Conservation (phyloP, 176 grass and related monocot species). For the Aegilops bicornis region DNA sequence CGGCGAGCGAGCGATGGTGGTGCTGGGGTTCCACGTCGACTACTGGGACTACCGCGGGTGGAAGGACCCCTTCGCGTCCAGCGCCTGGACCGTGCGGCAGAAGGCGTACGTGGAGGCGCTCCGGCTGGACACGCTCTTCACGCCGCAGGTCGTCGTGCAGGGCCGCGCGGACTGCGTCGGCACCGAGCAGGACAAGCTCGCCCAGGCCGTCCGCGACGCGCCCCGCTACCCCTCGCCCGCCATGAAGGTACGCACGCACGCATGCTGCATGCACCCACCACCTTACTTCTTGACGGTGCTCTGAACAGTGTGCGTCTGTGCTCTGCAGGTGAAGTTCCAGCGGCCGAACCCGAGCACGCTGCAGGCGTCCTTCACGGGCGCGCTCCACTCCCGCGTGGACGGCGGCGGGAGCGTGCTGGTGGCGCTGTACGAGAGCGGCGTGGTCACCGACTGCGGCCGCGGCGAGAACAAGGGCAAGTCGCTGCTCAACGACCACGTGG, state of each 20-base stretch:
- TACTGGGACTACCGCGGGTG: constrained; percentile 92
- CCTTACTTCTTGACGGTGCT: too few relatives aligned
- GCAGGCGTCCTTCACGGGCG: constrained; percentile 70
- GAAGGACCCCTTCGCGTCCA: constrained; percentile 87
- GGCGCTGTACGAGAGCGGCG: constrained; percentile 80
- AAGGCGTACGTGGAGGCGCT: constrained; percentile 92
- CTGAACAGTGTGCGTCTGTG: not conserved
- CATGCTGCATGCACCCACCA: too few relatives aligned
- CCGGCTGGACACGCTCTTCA: constrained; percentile 88
- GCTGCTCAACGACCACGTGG: constrained; percentile 80
- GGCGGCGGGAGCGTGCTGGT: constrained; percentile 72
- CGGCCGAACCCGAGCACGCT: constrained; percentile 54
- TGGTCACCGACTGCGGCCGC: constrained; percentile 69
- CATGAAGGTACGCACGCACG: constrained; percentile 59
- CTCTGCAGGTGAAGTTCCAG: constrained; percentile 59
- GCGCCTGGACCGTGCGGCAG: constrained; percentile 89
- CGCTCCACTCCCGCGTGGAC: constrained; percentile 54
- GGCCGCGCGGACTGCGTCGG: constrained; percentile 80
- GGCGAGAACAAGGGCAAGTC: constrained; percentile 87
- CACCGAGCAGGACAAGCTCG: constrained; percentile 66
- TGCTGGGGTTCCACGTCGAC: constrained; percentile 93
- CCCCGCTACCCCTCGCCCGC: constrained; percentile 57
- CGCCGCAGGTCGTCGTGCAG: constrained; percentile 82
- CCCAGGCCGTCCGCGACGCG: constrained; percentile 49
- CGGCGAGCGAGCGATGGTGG: constrained; percentile 41